A percentile compares a stretch with the other conserved stretches of the same genome.
Conservation (phyloP, 768 basidiomycete species). For the Boletus rufocinnamomeus region DNA sequence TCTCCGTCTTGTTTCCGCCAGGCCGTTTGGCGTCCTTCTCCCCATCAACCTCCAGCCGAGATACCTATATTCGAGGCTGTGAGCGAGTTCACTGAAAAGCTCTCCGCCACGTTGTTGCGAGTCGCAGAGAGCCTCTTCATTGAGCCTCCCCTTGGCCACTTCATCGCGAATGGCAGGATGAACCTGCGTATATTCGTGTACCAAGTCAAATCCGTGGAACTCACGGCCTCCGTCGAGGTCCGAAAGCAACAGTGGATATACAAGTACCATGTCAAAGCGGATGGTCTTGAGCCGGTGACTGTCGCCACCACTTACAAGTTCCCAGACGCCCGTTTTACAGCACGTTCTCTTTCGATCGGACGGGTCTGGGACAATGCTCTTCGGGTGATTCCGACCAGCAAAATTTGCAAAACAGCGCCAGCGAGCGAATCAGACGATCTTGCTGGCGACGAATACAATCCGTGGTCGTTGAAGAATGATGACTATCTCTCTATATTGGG, state of each 20-base stretch:
- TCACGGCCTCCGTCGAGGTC: constrained; percentile 8
- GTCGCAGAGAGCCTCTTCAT: constrained; percentile 22
- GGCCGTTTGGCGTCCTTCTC: constrained; percentile 10
- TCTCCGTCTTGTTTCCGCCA: constrained; percentile 29
- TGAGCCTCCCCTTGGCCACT: constrained; percentile 31
- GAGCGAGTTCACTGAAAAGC: constrained; percentile 17
- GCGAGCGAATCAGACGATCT: constrained; percentile 2
- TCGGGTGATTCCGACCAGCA: constrained; percentile 2
- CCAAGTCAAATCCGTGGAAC: constrained; percentile 18
- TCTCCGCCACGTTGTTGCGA: constrained; percentile 18
- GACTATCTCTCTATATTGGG: constrained; percentile 14
- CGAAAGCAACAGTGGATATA: constrained; percentile 15
- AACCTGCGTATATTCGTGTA: constrained; percentile 30
- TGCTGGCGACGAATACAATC: constrained; percentile 3
- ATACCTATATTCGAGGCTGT: constrained; percentile 14
- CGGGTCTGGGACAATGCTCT: constrained; percentile 31
- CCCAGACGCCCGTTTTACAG: background rate
- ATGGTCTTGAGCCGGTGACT: constrained; percentile 17
- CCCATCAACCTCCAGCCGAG: background rate
- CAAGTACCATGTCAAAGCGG: constrained; percentile 26
- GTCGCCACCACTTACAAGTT: constrained; percentile 19
- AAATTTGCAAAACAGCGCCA: background rate
- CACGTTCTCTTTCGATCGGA: constrained; percentile 17
- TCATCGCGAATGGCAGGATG: constrained; percentile 34
- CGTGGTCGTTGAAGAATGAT: constrained; percentile 18